Evolutionary conservation across 768 basidiomycete species (phyloP).

Genomic region (Amanita subjunquillea): DNA sequence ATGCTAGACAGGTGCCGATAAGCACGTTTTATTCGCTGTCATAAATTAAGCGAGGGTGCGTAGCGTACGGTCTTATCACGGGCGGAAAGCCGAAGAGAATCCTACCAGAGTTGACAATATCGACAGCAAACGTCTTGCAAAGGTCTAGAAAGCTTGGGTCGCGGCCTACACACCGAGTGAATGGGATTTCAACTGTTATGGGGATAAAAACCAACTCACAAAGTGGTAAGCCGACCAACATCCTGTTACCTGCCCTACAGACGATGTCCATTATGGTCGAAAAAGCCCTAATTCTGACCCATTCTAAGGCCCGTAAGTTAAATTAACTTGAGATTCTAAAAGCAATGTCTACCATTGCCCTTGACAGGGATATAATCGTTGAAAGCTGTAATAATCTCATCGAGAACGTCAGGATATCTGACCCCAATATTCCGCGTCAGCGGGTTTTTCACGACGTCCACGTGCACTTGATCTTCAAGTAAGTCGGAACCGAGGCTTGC

Average conservation of each 20-base stretch:
- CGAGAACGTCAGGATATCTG: constrained; percentile 15
- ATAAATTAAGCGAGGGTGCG: not conserved
- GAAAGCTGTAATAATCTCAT: constrained; percentile 14
- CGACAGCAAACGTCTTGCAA: constrained; percentile 9
- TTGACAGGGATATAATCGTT: constrained; percentile 9
- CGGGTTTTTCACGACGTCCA: constrained; percentile 14
- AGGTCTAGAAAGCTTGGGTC: constrained; percentile 11
- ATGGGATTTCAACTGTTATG: not conserved
- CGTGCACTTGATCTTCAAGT: constrained; percentile 14
- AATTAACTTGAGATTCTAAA: not conserved
- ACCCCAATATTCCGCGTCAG: constrained; percentile 18
- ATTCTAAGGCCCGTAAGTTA: constrained; percentile 5
- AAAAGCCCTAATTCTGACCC: constrained; percentile 10
- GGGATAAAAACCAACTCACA: constrained; percentile 8
- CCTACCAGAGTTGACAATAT: constrained; percentile 10
- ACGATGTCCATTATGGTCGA: constrained; percentile 13
- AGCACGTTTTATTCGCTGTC: not conserved
- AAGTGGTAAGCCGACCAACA: constrained; percentile 17
- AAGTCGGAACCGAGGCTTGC: constrained; percentile 22
- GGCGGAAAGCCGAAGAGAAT: constrained; percentile 15
- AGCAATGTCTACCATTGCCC: not conserved
- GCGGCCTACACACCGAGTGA: constrained; percentile 10
- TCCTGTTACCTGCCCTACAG: constrained; percentile 11
- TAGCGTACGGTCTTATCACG: constrained; percentile 15
- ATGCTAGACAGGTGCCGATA: constrained; percentile 7